Evolutionary conservation across 1,284 basidiomycete species (phyloP).

Genomic region (Ceratobasidium sp.): DNA sequence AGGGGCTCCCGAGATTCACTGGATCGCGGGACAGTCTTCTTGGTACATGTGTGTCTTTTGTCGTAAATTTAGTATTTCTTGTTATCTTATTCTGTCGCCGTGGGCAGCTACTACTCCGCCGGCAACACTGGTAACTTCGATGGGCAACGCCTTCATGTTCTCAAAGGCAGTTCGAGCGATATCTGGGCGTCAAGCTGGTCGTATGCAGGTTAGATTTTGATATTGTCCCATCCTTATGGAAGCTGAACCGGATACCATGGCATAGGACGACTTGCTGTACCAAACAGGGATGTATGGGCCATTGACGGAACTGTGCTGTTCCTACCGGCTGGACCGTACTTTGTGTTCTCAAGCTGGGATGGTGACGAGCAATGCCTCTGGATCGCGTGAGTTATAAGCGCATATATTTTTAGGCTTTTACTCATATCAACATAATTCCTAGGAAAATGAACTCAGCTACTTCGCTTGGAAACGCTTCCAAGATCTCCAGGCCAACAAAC

Average conservation of each 20-base stretch:
- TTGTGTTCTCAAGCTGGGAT: constrained; percentile 38
- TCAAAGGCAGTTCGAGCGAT: constrained; percentile 30
- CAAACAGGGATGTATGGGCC: not conserved
- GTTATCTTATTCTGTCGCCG: too few species aligned
- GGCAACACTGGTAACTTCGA: constrained; percentile 1
- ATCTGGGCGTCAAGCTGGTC: constrained; percentile 40
- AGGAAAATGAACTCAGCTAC: constrained; percentile 28
- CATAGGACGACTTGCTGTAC: not conserved
- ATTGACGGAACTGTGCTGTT: constrained; percentile 39
- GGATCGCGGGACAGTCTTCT: constrained; percentile 9
- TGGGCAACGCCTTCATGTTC: not conserved
- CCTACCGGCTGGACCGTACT: constrained; percentile 18
- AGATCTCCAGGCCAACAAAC: constrained; percentile 4
- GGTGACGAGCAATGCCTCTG: constrained; percentile 34
- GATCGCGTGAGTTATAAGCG: constrained; percentile 19
- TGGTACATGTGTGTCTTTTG: constrained; percentile 44
- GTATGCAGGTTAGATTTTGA: not conserved
- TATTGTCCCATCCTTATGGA: not conserved
- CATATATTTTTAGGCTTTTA: too few species aligned
- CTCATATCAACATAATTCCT: not conserved
- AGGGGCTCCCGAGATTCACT: constrained; percentile 48
- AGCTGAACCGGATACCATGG: not conserved
- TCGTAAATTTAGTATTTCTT: not conserved
- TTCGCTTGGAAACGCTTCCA: constrained; percentile 15
- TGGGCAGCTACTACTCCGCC: constrained; percentile 31